Base-by-base conservation (phyloP, 306 rosid genomes). In the Medicago ruthenica region DNA sequence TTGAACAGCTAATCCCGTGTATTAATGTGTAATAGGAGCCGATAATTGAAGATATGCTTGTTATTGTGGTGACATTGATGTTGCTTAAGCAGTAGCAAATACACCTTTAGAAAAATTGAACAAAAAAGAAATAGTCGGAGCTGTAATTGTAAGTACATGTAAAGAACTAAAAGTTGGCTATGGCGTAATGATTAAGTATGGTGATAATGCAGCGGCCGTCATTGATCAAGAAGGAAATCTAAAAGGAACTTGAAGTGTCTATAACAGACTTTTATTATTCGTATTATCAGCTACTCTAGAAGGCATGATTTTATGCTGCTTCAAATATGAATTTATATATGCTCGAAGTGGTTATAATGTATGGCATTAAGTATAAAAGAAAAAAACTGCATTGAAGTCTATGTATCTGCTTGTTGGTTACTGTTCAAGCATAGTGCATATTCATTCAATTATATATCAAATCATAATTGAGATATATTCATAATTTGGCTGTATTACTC, bases 401-500 rank as follows among this genome's bases (percentile, higher is more conserved):
- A 27, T 27, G 18, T 31, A 13, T 15, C 50, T 64, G 21, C 67
- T 61, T 61, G 44, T 62, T 34, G 67, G 9, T 62, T 62, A 14
- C 6, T 62, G 68, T 62, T 62, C 14, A 65, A 39, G 70, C 51
- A 65, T 40, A 65, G 51, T 17, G 15, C 18, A 65, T 65, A 17
- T 39, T 40, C n/a, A 65, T 65, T 65, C 70, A 65, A 65, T 40
- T 15, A 61, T 61, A 3, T 61, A 61, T 61, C 21, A 61, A 15
- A 61, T 34, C 21, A 31, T 8, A 61, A 4, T 37, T 61, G 44
- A 61, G 67, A 61, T 61, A 61, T 61, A 31, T 61, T 15, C 44
- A 61, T 61, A 58, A 58, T 58, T 77, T 79, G 62, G 53, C 41
- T 54, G 53, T 71, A 57, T 78, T 14, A 13, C 76, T 59, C 93